Evolutionary conservation across 495 filamentous ascomycete species (phyloP).

Genomic region (Acidomyces sp.): DNA sequence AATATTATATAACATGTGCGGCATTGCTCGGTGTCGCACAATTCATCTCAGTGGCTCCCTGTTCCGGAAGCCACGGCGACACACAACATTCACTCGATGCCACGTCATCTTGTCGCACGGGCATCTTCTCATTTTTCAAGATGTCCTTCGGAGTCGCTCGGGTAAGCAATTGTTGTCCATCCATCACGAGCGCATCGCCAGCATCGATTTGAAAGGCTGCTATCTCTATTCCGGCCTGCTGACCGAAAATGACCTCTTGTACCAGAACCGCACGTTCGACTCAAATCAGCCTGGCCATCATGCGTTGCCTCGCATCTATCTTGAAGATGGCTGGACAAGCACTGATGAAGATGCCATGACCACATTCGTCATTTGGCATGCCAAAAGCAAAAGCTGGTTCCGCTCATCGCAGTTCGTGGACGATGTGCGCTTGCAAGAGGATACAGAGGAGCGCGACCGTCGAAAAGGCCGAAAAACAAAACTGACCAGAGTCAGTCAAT

Average conservation of each 20-base stretch:
- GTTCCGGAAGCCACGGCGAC: conserved; percentile 54
- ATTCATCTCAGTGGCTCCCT: conserved; percentile 42
- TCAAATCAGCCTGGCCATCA: conserved; percentile 51
- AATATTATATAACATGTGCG: conserved; percentile 57
- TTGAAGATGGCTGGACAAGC: conserved; percentile 52
- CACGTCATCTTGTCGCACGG: conserved; percentile 52
- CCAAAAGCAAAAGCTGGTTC: conserved; percentile 46
- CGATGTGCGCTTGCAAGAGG: conserved; percentile 14
- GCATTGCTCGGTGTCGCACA: conserved; percentile 49
- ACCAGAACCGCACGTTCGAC: conserved; percentile 58
- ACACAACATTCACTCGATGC: conserved; percentile 48
- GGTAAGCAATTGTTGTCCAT: conserved; percentile 48
- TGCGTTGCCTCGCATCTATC: conserved; percentile 51
- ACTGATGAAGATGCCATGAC: conserved; percentile 59
- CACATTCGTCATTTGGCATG: conserved; percentile 63
- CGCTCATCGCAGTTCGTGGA: conserved; percentile 37
- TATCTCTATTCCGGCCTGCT: conserved; percentile 61
- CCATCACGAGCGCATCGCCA: conserved; percentile 47
- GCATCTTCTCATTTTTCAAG: conserved; percentile 51
- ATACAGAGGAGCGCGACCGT: conserved; percentile 20
- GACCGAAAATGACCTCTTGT: conserved; percentile 54
- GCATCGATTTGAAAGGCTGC: conserved; percentile 51
- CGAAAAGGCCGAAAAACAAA: conserved; percentile 17
- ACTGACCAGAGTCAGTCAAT: conserved; percentile 27
- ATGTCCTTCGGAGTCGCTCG: conserved; percentile 41